These are phyloP conservation scores for Rhytidhysteron rufulum DNA, from an alignment of 2,329 filamentous ascomycete species.

Conservation along the genomic window DNA sequence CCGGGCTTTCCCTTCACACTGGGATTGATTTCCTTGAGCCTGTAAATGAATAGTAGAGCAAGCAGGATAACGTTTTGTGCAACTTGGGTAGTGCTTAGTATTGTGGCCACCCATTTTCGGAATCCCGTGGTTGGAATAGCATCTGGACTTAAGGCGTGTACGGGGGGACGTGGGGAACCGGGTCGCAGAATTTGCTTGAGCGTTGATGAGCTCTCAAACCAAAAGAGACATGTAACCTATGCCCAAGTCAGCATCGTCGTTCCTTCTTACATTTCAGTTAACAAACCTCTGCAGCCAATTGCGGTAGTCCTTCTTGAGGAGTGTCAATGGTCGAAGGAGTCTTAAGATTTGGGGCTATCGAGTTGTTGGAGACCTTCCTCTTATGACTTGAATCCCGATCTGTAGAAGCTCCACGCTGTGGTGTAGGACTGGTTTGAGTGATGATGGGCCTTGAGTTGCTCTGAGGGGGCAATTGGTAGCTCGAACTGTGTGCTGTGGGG, in stretches of 20 bases:
- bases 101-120: conserved; percentile 87
- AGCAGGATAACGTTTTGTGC: conserved; percentile 92
- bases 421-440: conserved; percentile 20
- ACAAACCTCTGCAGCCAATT: conserved; percentile 39
- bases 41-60: conserved; percentile 87
- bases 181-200: conserved; percentile 70
- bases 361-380: conserved; percentile 8
- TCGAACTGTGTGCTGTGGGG: background rate
- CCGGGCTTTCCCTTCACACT: conserved; percentile 85
- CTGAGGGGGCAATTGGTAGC: conserved; percentile 31
- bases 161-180: conserved; percentile 36
- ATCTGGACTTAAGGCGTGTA: conserved; percentile 61
- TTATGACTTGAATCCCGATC: conserved; percentile 17
- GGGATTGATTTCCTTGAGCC: conserved; percentile 85
- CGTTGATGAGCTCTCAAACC: conserved; percentile 87
- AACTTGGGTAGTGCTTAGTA: conserved; percentile 91
- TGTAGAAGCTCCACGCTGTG: conserved; percentile 6
- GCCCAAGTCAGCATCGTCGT: conserved; percentile 10
- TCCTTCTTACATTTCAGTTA: background rate
- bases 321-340: conserved; percentile 34
- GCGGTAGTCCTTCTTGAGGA: conserved; percentile 37
- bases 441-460: conserved; percentile 30
- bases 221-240: conserved; percentile 93
- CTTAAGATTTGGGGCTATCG: conserved; percentile 28
- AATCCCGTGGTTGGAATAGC: conserved; percentile 77